A percentile compares a stretch with the other conserved stretches of the same genome.
phyloP scores from a whole-genome alignment of 1,139 yeast genomes.

The Taphrina populina region DNA sequence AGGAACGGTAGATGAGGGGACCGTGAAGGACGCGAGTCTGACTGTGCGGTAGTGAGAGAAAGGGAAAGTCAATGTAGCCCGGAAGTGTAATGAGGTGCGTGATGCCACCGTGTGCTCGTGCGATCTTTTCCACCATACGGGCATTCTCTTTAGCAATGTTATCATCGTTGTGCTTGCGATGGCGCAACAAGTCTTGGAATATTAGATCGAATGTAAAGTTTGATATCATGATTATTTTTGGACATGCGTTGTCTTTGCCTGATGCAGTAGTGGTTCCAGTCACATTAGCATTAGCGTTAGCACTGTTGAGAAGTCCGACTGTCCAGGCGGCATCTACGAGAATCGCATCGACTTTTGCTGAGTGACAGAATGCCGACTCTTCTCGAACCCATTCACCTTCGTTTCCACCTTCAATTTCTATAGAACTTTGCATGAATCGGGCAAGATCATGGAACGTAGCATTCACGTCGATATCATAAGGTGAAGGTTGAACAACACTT shows the following conservation, averaged over 20 bases:
- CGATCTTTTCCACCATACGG: neutral
- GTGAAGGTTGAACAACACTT: constrained; percentile 14
- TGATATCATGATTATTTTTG: neutral
- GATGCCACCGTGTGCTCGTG: neutral
- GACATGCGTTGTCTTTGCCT: neutral
- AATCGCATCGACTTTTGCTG: neutral
- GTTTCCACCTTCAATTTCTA: neutral
- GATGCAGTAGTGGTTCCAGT: too few species aligned
- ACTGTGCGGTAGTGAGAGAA: neutral
- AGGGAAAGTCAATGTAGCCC: constrained; percentile 27
- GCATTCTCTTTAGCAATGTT: neutral
- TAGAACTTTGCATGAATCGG: neutral
- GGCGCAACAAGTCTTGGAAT: constrained; percentile 1
- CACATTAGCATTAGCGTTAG: too few species aligned
- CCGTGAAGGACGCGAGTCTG: neutral
- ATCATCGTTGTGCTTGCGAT: neutral
- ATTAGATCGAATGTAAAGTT: constrained; percentile 26
- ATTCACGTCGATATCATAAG: constrained; percentile 10
- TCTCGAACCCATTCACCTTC: neutral
- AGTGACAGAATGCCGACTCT: neutral
- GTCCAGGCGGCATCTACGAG: constrained; percentile 21
- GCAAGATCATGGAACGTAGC: constrained; percentile 2
- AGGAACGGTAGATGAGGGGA: constrained; percentile 22
- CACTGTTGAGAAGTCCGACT: constrained; percentile 3
- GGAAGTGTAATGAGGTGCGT: constrained; percentile 8